These are phyloP conservation scores for Neoscytalidium dimidiatum DNA, from an alignment of 2,329 filamentous ascomycete genomes.

Conservation along the genomic window DNA sequence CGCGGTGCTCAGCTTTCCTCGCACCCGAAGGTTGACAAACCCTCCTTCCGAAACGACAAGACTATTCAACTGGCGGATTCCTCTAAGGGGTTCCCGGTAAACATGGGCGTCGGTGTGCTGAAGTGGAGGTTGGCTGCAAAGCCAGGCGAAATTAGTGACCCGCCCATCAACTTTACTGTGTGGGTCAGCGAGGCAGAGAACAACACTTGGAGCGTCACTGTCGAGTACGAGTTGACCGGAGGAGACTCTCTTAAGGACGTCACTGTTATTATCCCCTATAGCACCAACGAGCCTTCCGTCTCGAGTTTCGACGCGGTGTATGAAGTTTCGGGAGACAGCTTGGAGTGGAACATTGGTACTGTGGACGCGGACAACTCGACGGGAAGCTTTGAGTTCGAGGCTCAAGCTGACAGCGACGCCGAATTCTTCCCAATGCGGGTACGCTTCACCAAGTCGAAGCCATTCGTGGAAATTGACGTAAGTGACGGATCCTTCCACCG, in stretches of 20 bases:
- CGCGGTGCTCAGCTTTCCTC: constrained; percentile 90
- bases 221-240: constrained; percentile 93
- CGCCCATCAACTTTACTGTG: constrained; percentile 94
- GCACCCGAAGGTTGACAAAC: constrained; percentile 94
- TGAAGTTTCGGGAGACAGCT: constrained; percentile 85
- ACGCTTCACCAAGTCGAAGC: constrained; percentile 80
- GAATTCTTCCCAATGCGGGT: constrained; percentile 99
- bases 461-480: constrained; percentile 93
- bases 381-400: constrained; percentile 95
- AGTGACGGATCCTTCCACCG: constrained; percentile 43
- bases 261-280: constrained; percentile 82
- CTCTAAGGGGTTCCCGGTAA: constrained; percentile 86
- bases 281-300: constrained; percentile 79
- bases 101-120: constrained; percentile 89
- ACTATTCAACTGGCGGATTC: constrained; percentile 88
- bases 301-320: constrained; percentile 94
- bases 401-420: constrained; percentile 80
- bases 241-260: constrained; percentile 80
- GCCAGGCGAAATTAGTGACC: constrained; percentile 74
- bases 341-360: constrained; percentile 91
- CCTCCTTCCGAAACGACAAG: constrained; percentile 79
- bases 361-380: constrained; percentile 80
- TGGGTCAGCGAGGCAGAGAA: constrained; percentile 91
- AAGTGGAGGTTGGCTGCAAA: constrained; percentile 88
- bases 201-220: constrained; percentile 82